Evolutionary conservation across 2,329 filamentous ascomycete genomes (phyloP).

Genomic region (Exophiala dermatitidis): DNA sequence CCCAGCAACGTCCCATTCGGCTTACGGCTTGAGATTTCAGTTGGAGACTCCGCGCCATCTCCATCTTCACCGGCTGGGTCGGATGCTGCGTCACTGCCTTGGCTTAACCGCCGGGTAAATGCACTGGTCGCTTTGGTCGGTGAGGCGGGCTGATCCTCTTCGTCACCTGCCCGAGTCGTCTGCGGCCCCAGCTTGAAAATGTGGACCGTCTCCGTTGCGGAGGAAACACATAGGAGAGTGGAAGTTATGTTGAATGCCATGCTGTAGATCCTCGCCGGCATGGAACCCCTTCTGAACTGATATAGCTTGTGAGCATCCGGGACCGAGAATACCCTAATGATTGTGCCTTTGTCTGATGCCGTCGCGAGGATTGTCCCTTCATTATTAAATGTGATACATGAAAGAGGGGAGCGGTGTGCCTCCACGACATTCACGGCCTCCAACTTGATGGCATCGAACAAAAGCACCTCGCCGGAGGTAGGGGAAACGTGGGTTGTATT

Average conservation of each 20-base stretch:
- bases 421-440: slow-evolving; percentile 94
- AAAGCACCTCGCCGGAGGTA: slow-evolving; percentile 82
- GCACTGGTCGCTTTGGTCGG: slow-evolving; percentile 17
- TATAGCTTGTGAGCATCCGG: slow-evolving; percentile 88
- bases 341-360: slow-evolving; percentile 93
- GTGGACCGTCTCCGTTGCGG: slow-evolving; percentile 91
- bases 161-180: slow-evolving; percentile 6
- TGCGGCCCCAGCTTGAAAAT: slow-evolving; percentile 69
- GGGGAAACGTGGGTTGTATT: slow-evolving; percentile 69
- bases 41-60: slow-evolving; percentile 28
- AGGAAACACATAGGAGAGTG: slow-evolving; percentile 89
- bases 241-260: slow-evolving; percentile 98
- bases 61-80: slow-evolving; percentile 30
- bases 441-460: slow-evolving; percentile 82
- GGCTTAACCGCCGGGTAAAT: slow-evolving; percentile 23
- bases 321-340: slow-evolving; percentile 91
- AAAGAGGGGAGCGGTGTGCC: slow-evolving; percentile 85
- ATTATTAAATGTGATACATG: slow-evolving; percentile 82
- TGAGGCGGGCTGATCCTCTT: slow-evolving; percentile 19
- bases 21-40: slow-evolving; percentile 36
- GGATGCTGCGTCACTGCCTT: slow-evolving; percentile 34
- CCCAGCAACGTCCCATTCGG: slow-evolving; percentile 74
- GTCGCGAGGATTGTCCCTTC: slow-evolving; percentile 89
- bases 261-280: slow-evolving; percentile 92
- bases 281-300: slow-evolving; percentile 91